Conservation (phyloP, 2,329 filamentous ascomycete species). For the Cladosporium cucumerinum region DNA sequence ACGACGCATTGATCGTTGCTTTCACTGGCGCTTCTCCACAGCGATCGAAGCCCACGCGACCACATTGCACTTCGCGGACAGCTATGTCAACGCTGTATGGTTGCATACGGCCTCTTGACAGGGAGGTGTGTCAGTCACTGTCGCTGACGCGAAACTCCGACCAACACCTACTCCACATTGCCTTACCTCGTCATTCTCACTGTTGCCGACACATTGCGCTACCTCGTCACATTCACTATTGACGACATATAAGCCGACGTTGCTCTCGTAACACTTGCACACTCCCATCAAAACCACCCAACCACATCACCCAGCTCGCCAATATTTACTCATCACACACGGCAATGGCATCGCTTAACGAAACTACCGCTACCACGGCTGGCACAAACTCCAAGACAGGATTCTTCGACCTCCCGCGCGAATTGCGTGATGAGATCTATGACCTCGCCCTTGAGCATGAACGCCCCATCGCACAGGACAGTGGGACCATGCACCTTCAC, state of each 20-base stretch:
- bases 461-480: background rate
- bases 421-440: conserved; percentile 20
- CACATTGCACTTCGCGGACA: background rate
- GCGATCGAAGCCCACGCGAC: background rate
- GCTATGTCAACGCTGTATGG: background rate
- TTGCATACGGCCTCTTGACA: background rate
- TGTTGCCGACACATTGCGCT: background rate
- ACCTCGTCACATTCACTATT: background rate
- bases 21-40: background rate
- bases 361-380: background rate
- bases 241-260: background rate
- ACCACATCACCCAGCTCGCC: background rate
- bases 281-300: background rate
- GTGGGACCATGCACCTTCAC: background rate
- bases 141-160: background rate
- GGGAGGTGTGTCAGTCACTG: background rate
- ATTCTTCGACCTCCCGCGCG: conserved; percentile 16
- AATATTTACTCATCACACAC: background rate
- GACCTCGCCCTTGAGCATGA: background rate
- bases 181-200: background rate
- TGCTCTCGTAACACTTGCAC: background rate
- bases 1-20: too few relatives aligned
- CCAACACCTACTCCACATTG: background rate
- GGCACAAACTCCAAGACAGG: background rate
- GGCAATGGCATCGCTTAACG: background rate